Conservation (phyloP, 208 protist species). For the Leishmania mexicana region DNA sequence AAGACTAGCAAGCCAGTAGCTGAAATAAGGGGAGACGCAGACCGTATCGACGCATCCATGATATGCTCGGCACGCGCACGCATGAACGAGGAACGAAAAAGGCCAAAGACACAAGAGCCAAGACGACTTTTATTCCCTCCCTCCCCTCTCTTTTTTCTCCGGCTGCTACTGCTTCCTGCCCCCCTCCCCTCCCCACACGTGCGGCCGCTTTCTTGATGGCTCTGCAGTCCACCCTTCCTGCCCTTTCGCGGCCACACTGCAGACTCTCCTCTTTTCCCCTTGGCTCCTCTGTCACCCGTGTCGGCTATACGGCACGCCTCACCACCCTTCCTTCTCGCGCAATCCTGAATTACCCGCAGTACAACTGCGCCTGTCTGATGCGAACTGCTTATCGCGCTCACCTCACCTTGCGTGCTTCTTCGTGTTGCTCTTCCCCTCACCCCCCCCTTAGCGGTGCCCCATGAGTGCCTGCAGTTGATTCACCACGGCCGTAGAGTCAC, state of each 20-base stretch:
- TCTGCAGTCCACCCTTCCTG: background rate
- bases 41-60: background rate
- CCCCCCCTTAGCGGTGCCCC: background rate
- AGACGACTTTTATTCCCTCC: background rate
- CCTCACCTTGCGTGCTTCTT: background rate
- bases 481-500: conserved; percentile 30
- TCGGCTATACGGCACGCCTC: background rate
- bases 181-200: background rate
- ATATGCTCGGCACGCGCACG: background rate
- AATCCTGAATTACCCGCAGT: background rate
- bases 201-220: background rate
- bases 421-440: background rate
- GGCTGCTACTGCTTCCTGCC: background rate
- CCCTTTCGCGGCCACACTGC: background rate
- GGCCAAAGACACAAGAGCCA: background rate
- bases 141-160: background rate
- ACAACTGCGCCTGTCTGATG: background rate
- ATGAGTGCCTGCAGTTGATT: conserved; percentile 33
- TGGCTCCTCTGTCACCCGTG: background rate
- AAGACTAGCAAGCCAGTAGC: background rate
- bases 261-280: background rate
- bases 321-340: no score
- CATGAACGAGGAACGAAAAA: background rate
- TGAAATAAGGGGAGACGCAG: background rate
- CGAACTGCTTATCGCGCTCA: background rate